These are phyloP conservation scores for Porcisia hertigi DNA, from an alignment of 208 protist species.

Conservation along the genomic window DNA sequence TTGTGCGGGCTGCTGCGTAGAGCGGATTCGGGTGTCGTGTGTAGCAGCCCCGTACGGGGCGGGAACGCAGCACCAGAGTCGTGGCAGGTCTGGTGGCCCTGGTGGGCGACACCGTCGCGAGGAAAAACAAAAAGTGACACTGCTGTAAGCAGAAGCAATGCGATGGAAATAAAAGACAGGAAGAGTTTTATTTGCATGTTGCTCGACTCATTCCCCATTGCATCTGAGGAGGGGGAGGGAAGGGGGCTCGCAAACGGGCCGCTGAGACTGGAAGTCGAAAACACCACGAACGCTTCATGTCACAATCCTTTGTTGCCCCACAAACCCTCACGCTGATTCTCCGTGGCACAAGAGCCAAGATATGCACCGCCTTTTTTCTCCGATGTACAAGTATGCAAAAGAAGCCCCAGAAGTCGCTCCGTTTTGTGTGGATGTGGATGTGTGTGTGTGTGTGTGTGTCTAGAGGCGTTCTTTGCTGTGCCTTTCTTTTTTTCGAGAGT, in stretches of 20 bases:
- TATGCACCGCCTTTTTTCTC: neutral
- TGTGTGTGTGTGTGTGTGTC: too few species aligned
- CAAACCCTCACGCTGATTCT: neutral
- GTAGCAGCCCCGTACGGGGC: neutral
- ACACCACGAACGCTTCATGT: neutral
- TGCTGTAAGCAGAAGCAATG: neutral
- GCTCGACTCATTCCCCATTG: too few species aligned
- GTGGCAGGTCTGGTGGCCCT: neutral
- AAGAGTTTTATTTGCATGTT: too few species aligned
- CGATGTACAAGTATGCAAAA: neutral
- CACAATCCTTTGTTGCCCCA: neutral
- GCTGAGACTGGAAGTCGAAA: neutral
- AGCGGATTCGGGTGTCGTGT: neutral
- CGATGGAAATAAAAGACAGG: neutral
- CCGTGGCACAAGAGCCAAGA: neutral
- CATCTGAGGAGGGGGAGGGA: too few species aligned
- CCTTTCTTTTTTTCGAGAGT: too few species aligned
- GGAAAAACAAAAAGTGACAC: neutral
- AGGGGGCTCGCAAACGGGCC: too few species aligned
- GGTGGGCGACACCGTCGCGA: neutral
- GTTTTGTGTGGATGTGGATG: neutral
- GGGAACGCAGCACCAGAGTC: neutral
- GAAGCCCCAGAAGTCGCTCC: neutral
- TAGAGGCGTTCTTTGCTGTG: too few species aligned
- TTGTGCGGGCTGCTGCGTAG: neutral